Conservation (phyloP, 2,329 filamentous ascomycete genomes). For the Plenodomus biglobosus region DNA sequence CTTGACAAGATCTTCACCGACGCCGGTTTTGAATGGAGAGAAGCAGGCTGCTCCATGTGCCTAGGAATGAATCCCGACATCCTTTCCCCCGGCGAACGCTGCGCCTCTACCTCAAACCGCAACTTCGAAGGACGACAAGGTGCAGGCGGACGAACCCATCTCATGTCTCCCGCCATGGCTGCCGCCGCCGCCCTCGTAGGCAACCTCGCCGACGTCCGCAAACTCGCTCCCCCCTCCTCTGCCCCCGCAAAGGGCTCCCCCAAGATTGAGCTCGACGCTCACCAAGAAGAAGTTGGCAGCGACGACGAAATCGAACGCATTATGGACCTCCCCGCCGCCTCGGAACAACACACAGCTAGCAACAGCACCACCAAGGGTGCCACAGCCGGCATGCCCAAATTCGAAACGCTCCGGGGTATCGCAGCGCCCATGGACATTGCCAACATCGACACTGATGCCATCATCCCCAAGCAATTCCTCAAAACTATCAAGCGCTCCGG, state of each 20-base stretch:
- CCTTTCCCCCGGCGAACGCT: conserved; percentile 85
- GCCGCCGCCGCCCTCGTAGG: conserved; percentile 87
- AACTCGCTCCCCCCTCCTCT: conserved; percentile 60
- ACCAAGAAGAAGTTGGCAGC: conserved; percentile 59
- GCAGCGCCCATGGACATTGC: conserved; percentile 83
- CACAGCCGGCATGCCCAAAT: conserved; percentile 74
- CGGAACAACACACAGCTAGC: conserved; percentile 67
- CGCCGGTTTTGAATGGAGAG: conserved; percentile 96
- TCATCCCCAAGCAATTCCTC: conserved; percentile 98
- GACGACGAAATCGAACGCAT: conserved; percentile 67
- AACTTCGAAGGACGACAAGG: conserved; percentile 98
- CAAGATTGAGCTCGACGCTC: conserved; percentile 60
- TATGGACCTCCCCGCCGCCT: conserved; percentile 63
- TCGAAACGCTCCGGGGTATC: conserved; percentile 79
- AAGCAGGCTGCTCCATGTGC: conserved; percentile 98
- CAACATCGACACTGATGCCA: conserved; percentile 98
- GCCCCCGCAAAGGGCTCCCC: conserved; percentile 53
- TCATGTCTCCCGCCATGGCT: conserved; percentile 97
- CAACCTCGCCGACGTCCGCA: conserved; percentile 88
- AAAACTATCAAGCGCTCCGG: conserved; percentile 99
- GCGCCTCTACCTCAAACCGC: conserved; percentile 92
- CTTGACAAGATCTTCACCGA: conserved; percentile 90
- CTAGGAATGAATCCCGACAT: conserved; percentile 99
- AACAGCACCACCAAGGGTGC: conserved; percentile 49
- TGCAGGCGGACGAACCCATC: conserved; percentile 83